Evolutionary conservation across 164 flowering plant genomes (phyloP), one percentile per base, ranked within the genome.

Genomic region (Houttuynia cordata): DNA sequence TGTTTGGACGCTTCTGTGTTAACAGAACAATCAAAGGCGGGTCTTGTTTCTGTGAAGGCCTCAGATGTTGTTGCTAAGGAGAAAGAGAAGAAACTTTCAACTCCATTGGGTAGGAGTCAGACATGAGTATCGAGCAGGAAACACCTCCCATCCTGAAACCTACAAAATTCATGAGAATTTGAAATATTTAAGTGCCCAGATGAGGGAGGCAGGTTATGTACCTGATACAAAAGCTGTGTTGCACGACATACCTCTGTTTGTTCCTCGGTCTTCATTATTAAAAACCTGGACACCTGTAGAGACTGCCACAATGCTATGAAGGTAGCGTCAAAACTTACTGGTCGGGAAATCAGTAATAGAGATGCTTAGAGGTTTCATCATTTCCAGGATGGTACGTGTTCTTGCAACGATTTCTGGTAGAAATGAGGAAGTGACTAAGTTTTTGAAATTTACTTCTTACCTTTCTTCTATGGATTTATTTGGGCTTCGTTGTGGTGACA

Each of bases 51-150:
- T 3, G 65, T 77, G 19, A 71, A 76, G 56, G 71, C 75, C 52
- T 73, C 74, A 30, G 84, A n/a, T n/a, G n/a, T 80, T 47, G 22
- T 81, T 8, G 78, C 64, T 22, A 80, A 74, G 57, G 79, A 75
- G 69, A 78, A 73, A 68, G 76, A 66, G 70, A 78, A 74, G 67
- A 83, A 82, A 67, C 76, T 68, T 59, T 58, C 64, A 65, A 69
- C 56, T n/a, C n/a, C n/a, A n/a, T n/a, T n/a, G n/a, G n/a, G n/a
- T 30, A 67, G 74, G 66, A 77, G 67, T 62, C 73, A 64, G 59
- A 78, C 75, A 76, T 57, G 81, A 83, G 60, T 85, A 74, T 68
- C 75, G 78, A 49, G 91, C 91, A 7, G 96, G 91, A 45, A 91
- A 87, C 63, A 79, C 69, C 24, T 84, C 85, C 56, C 79, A 40